Base-by-base conservation (phyloP, 768 basidiomycete species). In the Kwoniella newhampshirensis region DNA sequence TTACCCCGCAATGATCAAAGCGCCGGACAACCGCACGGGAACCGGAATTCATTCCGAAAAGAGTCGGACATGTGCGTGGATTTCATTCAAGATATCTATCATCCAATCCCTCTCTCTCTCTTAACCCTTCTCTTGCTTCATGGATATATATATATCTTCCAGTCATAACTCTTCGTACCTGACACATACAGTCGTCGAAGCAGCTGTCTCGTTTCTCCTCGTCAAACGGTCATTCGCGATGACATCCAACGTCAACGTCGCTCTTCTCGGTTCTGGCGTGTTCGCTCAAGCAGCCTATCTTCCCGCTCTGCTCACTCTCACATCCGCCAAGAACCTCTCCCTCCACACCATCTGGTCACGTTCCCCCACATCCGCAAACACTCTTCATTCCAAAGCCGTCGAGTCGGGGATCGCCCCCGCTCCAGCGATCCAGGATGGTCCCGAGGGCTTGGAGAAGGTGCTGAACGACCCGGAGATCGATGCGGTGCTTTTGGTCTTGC, bases 331-430 rank as follows among this genome's bases (percentile, higher is more conserved):
- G 30, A 80, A 79, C 48, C 71, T 77, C 49, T 77, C 81, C 37
- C 78, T 86, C 50, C 84, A 80, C 63, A 89, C 89, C 1, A 80
- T 92, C 53, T 92, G 91, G 79, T 92, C 89, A 11, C 83, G 89
- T 58, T 88, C 88, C 54, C 82, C 85, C 1, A 73, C 77, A 12
- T 81, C 82, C 30, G 76, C 87, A 48, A 80, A 54, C 13, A 60
- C 61, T 17, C 59, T 70, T 18, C 50, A 62, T 18, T 35, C 85
- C 3, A 74, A 76, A 5, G 78, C 79, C 21, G 84, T 85, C 2
- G 68, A 77, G 23, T 60, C 62, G 2, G 63, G 73, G 77, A 83
- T 57, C 35, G 72, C 47, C 57, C 36, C 44, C 18, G n/a, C 21
- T 20, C 54, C 54, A 2, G 26, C 40, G 9, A 17, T 51, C 17